These are phyloP conservation scores for Chytriomyces sp. DNA, from an alignment of 192 early-diverging fungal genomes.

Conservation along the genomic window DNA sequence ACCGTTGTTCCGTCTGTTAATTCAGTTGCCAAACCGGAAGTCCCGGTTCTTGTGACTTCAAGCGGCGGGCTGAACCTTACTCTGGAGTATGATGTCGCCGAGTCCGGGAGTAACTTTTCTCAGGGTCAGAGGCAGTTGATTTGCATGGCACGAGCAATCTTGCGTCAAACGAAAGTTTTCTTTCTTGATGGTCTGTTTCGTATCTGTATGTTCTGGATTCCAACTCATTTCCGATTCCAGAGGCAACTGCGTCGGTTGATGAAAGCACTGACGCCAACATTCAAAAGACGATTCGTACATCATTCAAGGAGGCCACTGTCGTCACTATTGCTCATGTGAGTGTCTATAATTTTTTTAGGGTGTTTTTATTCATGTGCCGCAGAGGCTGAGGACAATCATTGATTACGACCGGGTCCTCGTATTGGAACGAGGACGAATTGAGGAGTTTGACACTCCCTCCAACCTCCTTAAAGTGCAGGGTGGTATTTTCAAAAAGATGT, in stretches of 20 bases:
- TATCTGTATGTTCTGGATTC: neutral
- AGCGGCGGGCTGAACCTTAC: conserved; percentile 34
- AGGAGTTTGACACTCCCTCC: conserved; percentile 67
- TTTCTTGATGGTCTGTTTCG: conserved; percentile 39
- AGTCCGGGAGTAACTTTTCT: conserved; percentile 36
- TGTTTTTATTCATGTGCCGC: too few relatives aligned
- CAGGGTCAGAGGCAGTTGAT: conserved; percentile 48
- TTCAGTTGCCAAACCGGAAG: neutral
- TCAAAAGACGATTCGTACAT: conserved; percentile 66
- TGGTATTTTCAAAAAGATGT: conserved; percentile 42
- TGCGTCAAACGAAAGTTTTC: conserved; percentile 37
- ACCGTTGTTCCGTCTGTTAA: too few relatives aligned
- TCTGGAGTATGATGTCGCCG: conserved; percentile 57
- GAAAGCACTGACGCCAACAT: conserved; percentile 70
- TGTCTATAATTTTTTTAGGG: neutral
- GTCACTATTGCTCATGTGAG: conserved; percentile 69
- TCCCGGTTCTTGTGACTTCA: neutral
- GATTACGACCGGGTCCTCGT: conserved; percentile 66
- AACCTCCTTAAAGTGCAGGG: conserved; percentile 31
- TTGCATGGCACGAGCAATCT: conserved; percentile 53
- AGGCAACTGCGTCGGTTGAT: conserved; percentile 70
- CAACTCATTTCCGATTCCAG: conserved; percentile 4
- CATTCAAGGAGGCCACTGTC: conserved; percentile 65
- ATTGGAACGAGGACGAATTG: conserved; percentile 68
- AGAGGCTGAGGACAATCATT: too few relatives aligned